phyloP scores from a whole-genome alignment of 2,329 filamentous ascomycete genomes.

The Ophiostoma himal-ulmi region DNA sequence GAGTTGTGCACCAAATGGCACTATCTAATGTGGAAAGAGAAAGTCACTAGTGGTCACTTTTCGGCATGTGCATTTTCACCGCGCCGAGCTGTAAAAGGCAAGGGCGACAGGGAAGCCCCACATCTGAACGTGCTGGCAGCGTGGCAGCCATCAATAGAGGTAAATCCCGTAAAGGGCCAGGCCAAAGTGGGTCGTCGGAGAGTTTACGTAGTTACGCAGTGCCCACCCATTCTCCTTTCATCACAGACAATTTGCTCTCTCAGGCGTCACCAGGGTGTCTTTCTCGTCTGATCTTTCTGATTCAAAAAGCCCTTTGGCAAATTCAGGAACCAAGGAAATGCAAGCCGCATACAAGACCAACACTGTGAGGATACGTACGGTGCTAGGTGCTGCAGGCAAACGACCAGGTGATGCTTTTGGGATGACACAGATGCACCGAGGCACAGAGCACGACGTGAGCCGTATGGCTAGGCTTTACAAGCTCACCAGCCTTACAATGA shows the following conservation, averaged over 20 bases:
- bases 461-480: background rate
- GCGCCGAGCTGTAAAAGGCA: background rate
- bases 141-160: background rate
- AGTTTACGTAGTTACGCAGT: background rate
- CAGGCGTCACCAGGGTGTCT: background rate
- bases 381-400: background rate
- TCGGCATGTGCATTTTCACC: background rate
- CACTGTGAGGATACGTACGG: background rate
- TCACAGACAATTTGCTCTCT: background rate
- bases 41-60: conserved; percentile 9
- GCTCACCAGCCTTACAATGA: background rate
- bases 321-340: background rate
- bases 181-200: background rate
- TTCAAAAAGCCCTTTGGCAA: background rate
- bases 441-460: background rate
- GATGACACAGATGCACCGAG: background rate
- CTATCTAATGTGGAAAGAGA: background rate
- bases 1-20: background rate
- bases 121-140: background rate
- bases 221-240: background rate
- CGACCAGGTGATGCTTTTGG: background rate
- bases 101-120: background rate
- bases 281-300: background rate
- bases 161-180: background rate
- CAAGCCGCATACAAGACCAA: background rate